Evolutionary conservation across 2,329 filamentous ascomycete species (phyloP).

Genomic region (Pleoardoris graminearum): DNA sequence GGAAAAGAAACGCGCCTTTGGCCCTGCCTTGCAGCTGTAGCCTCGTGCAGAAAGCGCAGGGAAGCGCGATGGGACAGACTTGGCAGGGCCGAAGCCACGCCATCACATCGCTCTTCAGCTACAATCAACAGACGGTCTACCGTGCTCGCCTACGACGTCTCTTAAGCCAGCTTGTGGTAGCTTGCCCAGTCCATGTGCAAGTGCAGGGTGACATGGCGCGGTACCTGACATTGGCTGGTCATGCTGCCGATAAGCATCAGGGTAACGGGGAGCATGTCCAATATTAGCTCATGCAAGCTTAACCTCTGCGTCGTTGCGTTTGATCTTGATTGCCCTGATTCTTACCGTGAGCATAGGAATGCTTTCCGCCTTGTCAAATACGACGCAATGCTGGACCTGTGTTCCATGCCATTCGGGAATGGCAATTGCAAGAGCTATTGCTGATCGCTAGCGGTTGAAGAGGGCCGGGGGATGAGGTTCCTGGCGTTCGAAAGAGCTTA

Average conservation of each 20-base stretch:
- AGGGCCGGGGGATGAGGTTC: no score
- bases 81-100: slow-evolving; percentile 12
- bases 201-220: slow-evolving; percentile 6
- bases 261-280: slow-evolving; percentile 17
- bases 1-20: neutral
- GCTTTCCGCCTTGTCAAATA: no score
- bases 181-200: no score
- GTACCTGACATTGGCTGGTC: slow-evolving; percentile 8
- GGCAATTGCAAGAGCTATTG: neutral
- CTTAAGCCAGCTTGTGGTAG: no score
- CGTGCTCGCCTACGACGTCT: slow-evolving; percentile 6
- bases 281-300: slow-evolving; percentile 17
- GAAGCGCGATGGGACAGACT: slow-evolving; percentile 9
- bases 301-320: neutral
- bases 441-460: no score
- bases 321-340: neutral
- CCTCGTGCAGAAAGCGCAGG: slow-evolving; percentile 16
- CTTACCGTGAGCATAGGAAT: no score
- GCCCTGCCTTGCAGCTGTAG: slow-evolving; percentile 9
- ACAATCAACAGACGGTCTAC: slow-evolving; percentile 14
- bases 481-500: no score
- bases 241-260: slow-evolving; percentile 6
- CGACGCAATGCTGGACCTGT: neutral
- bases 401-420: neutral
- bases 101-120: no score